Conservation (phyloP, 169 alveolate species). For the Plasmodium falciparum region DNA sequence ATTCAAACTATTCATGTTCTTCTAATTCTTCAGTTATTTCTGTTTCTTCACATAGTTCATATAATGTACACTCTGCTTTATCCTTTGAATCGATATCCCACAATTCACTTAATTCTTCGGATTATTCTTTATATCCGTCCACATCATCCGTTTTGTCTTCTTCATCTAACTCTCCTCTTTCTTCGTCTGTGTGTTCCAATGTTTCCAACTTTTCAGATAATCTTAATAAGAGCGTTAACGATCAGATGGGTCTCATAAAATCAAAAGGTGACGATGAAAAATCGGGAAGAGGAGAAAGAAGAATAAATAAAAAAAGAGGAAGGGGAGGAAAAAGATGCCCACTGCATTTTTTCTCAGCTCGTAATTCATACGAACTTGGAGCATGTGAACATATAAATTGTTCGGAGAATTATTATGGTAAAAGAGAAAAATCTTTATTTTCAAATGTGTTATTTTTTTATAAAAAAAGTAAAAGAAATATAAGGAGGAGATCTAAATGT, state of each 20-base stretch:
- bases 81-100: background rate
- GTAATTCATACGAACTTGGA: background rate
- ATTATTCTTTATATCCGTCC: constrained; percentile 6
- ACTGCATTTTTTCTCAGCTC: constrained; percentile 15
- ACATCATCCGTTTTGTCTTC: constrained; percentile 4
- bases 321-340: constrained; percentile 23
- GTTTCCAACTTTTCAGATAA: background rate
- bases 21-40: background rate
- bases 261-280: background rate
- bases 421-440: background rate
- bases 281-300: too few relatives aligned
- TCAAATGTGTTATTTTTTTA: background rate
- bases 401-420: background rate
- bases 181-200: constrained; percentile 10
- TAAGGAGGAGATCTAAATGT: background rate
- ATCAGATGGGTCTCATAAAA: background rate
- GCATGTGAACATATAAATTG: background rate
- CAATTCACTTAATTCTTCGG: too few relatives aligned
- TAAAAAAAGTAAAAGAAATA: constrained; percentile 3
- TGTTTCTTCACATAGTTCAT: constrained; percentile 7
- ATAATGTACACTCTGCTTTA: background rate
- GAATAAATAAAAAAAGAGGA: background rate
- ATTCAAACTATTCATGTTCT: background rate
- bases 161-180: constrained; percentile 11
- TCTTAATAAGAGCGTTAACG: background rate